Evolutionary conservation across 2,329 filamentous ascomycete species (phyloP).

Genomic region (Ceratocystis lukuohia): DNA sequence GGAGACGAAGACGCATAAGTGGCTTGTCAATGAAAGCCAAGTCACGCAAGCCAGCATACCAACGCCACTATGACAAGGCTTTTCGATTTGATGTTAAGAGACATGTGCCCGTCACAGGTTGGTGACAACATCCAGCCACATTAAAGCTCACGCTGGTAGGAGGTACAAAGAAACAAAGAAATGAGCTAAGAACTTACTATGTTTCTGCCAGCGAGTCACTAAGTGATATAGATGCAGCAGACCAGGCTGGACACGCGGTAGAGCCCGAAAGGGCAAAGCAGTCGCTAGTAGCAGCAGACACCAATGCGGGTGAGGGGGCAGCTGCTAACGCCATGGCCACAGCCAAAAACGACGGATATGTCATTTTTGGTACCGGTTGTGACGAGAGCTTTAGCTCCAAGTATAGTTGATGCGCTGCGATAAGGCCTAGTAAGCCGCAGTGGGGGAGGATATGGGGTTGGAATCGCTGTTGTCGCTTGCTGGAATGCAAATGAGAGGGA

Average conservation of each 20-base stretch:
- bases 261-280: conserved; percentile 17
- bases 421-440: too few relatives aligned
- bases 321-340: conserved; percentile 12
- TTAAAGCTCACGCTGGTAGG: too few relatives aligned
- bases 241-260: conserved; percentile 17
- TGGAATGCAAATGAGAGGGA: conserved; percentile 2
- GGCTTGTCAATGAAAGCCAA: too few relatives aligned
- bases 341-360: conserved; percentile 12
- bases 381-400: too few relatives aligned
- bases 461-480: not conserved
- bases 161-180: not conserved
- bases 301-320: conserved; percentile 12
- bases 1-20: too few relatives aligned
- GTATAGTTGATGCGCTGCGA: too few relatives aligned
- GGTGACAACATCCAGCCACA: not conserved
- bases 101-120: not conserved
- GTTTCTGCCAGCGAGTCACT: conserved; percentile 14
- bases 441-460: too few relatives aligned
- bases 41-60: too few relatives aligned
- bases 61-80: too few relatives aligned
- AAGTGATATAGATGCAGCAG: conserved; percentile 15
- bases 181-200: conserved; percentile 13
- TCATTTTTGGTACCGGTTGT: conserved; percentile 2
- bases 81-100: not conserved
- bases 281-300: conserved; percentile 13